These are phyloP conservation scores for Graphium sp. DNA, from an alignment of 2,329 filamentous ascomycete genomes.

Conservation along the genomic window DNA sequence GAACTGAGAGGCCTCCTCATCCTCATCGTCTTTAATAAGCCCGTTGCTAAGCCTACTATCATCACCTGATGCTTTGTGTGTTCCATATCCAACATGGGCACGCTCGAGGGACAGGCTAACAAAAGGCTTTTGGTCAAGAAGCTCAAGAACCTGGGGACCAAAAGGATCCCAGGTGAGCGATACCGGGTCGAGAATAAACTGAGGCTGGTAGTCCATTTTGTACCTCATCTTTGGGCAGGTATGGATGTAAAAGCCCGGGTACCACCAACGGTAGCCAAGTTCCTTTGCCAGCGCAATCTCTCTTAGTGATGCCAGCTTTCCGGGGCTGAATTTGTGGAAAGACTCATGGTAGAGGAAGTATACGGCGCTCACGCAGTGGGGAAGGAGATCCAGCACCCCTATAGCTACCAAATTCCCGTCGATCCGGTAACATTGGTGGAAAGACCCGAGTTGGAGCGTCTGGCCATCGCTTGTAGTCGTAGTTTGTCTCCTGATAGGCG, in stretches of 20 bases:
- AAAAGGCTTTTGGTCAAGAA: conserved; percentile 39
- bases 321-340: conserved; percentile 51
- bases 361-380: conserved; percentile 62
- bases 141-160: conserved; percentile 27
- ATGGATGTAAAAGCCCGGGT: conserved; percentile 70
- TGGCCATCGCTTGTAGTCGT: conserved; percentile 27
- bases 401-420: conserved; percentile 63
- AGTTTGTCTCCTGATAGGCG: conserved; percentile 38
- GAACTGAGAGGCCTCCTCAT: conserved; percentile 12
- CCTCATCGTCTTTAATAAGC: neutral
- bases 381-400: conserved; percentile 61
- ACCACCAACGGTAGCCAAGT: conserved; percentile 58
- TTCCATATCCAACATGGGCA: too few species aligned
- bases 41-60: too few species aligned
- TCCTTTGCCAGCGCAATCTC: conserved; percentile 58
- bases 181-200: conserved; percentile 57
- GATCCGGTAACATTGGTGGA: conserved; percentile 67
- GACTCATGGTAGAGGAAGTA: conserved; percentile 73
- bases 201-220: conserved; percentile 64
- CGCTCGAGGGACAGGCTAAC: conserved; percentile 28
- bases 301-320: conserved; percentile 58
- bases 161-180: conserved; percentile 44
- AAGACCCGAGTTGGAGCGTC: conserved; percentile 48
- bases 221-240: conserved; percentile 71
- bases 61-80: too few species aligned